These are phyloP conservation scores for Paracorniculantispora psalliotae DNA, from an alignment of 2,329 filamentous ascomycete genomes.

Conservation along the genomic window DNA sequence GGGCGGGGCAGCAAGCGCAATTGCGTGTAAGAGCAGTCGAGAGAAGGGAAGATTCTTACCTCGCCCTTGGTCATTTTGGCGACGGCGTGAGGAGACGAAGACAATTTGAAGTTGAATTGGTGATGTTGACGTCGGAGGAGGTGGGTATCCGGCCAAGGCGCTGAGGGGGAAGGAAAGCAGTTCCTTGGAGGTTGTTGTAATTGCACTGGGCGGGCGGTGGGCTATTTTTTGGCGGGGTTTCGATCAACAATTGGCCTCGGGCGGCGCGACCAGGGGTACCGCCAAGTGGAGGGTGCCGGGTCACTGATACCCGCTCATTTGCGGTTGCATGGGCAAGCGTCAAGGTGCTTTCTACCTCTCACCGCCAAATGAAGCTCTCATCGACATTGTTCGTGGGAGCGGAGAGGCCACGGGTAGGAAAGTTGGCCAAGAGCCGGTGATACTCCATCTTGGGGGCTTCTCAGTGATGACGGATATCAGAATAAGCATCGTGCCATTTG, in stretches of 20 bases:
- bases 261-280: conserved; percentile 11
- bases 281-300: conserved; percentile 3
- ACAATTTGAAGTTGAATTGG: conserved; percentile 19
- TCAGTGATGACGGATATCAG: not conserved
- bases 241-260: conserved; percentile 19
- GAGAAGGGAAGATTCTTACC: conserved; percentile 32
- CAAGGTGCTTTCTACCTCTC: conserved; percentile 18
- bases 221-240: conserved; percentile 22
- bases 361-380: conserved; percentile 20
- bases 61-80: conserved; percentile 50
- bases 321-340: not conserved
- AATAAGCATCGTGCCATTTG: not conserved
- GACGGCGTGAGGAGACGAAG: conserved; percentile 19
- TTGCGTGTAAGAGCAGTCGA: not conserved
- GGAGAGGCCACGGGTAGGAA: not conserved
- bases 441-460: too few relatives aligned
- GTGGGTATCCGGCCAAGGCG: conserved; percentile 16
- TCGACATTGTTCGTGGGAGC: not conserved
- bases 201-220: conserved; percentile 24
- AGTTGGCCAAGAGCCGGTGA: not conserved
- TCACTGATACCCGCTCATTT: conserved; percentile 11
- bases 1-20: conserved; percentile 12
- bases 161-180: conserved; percentile 24
- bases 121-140: conserved; percentile 20
- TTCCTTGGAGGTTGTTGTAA: conserved; percentile 27